Conservation (phyloP, 2,329 filamentous ascomycete genomes). For the Exophiala mesophila region DNA sequence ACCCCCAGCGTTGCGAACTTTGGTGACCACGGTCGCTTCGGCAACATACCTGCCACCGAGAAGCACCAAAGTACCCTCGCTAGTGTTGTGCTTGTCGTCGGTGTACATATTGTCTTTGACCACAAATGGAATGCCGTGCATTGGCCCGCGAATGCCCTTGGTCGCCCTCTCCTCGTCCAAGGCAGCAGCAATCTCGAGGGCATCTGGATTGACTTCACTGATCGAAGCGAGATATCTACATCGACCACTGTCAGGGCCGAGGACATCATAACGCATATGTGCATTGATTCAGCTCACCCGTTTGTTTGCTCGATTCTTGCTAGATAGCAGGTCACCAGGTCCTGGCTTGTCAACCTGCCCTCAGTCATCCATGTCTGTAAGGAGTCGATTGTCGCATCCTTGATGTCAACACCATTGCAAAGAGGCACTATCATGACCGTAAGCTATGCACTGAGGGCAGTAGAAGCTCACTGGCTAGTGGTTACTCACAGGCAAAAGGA, state of each 20-base stretch:
- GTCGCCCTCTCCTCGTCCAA: constrained; percentile 57
- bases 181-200: constrained; percentile 54
- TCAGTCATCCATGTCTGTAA: constrained; percentile 55
- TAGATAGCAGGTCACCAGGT: constrained; percentile 60
- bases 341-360: constrained; percentile 53
- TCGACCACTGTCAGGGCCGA: too few relatives aligned
- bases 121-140: constrained; percentile 71
- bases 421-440: too few relatives aligned
- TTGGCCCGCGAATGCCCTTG: constrained; percentile 55
- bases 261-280: too few relatives aligned
- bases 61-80: constrained; percentile 23
- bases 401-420: constrained; percentile 57
- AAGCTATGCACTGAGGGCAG: too few relatives aligned
- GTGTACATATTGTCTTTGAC: constrained; percentile 50
- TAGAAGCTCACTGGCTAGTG: too few relatives aligned
- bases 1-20: constrained; percentile 26
- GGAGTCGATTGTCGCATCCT: constrained; percentile 65
- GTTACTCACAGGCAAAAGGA: too few relatives aligned
- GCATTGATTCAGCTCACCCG: constrained; percentile 59
- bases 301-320: too few relatives aligned
- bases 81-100: constrained; percentile 26
- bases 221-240: too few relatives aligned
- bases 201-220: too few relatives aligned
- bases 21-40: constrained; percentile 23
- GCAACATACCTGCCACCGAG: constrained; percentile 10